Evolutionary conservation across 495 filamentous ascomycete genomes (phyloP).

Genomic region (Xylaria nigripes): DNA sequence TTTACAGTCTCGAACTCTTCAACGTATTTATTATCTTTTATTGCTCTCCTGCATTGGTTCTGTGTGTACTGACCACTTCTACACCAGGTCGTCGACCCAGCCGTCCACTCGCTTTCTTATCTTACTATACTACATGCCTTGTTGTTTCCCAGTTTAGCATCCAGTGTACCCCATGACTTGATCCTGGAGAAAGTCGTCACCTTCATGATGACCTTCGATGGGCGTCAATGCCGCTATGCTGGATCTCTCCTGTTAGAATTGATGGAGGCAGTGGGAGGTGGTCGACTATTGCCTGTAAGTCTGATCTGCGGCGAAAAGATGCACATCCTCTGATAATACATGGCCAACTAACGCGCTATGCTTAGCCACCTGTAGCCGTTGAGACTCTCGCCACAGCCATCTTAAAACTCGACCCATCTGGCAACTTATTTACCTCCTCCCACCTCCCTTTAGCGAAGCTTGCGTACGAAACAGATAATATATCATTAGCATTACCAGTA

Average conservation of each 20-base stretch:
- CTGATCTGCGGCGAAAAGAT: not conserved
- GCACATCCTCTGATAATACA: not conserved
- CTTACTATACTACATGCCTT: slow-evolving; percentile 31
- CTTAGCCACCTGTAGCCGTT: slow-evolving; percentile 51
- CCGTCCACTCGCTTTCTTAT: slow-evolving; percentile 37
- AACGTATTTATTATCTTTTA: slow-evolving; percentile 15
- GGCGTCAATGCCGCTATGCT: slow-evolving; percentile 39
- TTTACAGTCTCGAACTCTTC: slow-evolving; percentile 23
- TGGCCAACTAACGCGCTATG: slow-evolving; percentile 4
- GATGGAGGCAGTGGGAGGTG: slow-evolving; percentile 20
- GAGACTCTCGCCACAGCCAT: slow-evolving; percentile 55
- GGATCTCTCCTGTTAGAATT: slow-evolving; percentile 24
- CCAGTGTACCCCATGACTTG: slow-evolving; percentile 12
- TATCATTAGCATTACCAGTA: slow-evolving; percentile 54
- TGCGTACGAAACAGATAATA: slow-evolving; percentile 42
- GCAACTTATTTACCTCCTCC: slow-evolving; percentile 57
- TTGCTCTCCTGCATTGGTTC: not conserved
- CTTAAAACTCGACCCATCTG: slow-evolving; percentile 63
- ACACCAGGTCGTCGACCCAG: slow-evolving; percentile 30
- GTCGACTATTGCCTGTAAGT: slow-evolving; percentile 32
- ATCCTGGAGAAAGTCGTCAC: slow-evolving; percentile 29
- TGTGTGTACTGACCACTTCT: slow-evolving; percentile 3
- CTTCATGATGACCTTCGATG: slow-evolving; percentile 39
- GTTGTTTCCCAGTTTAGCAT: slow-evolving; percentile 11
- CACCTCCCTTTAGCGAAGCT: slow-evolving; percentile 56